A percentile compares a stretch with the other conserved stretches of the same genome.
These are phyloP conservation scores for Epichloe coenophiala DNA, from an alignment of 2,329 filamentous ascomycete species.

Conservation along the genomic window DNA sequence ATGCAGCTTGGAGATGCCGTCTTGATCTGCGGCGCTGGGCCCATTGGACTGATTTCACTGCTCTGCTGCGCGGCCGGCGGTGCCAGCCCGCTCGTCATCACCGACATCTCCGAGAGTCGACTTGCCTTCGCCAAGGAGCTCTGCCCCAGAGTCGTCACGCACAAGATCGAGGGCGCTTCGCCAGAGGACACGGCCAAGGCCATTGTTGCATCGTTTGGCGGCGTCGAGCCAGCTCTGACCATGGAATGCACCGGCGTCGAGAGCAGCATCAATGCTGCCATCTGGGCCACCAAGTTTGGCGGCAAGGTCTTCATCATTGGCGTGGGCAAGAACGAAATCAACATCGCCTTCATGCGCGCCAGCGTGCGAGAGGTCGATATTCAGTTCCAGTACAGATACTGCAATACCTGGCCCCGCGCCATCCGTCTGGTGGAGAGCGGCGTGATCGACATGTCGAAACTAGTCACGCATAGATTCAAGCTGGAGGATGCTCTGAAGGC, in stretches of 20 bases:
- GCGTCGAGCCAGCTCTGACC: constrained; percentile 65
- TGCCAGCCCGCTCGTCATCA: constrained; percentile 82
- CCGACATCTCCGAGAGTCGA: constrained; percentile 81
- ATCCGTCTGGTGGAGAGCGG: constrained; percentile 79
- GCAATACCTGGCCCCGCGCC: constrained; percentile 89
- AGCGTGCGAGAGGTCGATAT: constrained; percentile 87
- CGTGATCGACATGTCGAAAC: constrained; percentile 63
- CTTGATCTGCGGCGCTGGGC: constrained; percentile 82
- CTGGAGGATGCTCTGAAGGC: constrained; percentile 81
- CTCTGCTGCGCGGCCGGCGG: constrained; percentile 77
- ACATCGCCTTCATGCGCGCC: constrained; percentile 86
- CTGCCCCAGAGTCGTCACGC: constrained; percentile 65
- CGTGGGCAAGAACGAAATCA: constrained; percentile 90
- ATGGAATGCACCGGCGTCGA: constrained; percentile 95
- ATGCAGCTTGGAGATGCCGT: constrained; percentile 76
- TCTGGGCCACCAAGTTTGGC: constrained; percentile 86
- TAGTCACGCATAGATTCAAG: constrained; percentile 79
- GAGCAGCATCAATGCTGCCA: constrained; percentile 71
- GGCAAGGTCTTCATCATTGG: constrained; percentile 96
- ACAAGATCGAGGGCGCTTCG: constrained; percentile 55
- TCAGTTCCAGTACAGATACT: constrained; percentile 93
- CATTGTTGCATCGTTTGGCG: constrained; percentile 53
- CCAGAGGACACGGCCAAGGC: constrained; percentile 63
- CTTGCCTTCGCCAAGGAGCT: constrained; percentile 75
- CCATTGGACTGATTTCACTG: constrained; percentile 82